Evolutionary conservation across 2,329 filamentous ascomycete genomes (phyloP).

Genomic region (Trichocomaceae sp.): DNA sequence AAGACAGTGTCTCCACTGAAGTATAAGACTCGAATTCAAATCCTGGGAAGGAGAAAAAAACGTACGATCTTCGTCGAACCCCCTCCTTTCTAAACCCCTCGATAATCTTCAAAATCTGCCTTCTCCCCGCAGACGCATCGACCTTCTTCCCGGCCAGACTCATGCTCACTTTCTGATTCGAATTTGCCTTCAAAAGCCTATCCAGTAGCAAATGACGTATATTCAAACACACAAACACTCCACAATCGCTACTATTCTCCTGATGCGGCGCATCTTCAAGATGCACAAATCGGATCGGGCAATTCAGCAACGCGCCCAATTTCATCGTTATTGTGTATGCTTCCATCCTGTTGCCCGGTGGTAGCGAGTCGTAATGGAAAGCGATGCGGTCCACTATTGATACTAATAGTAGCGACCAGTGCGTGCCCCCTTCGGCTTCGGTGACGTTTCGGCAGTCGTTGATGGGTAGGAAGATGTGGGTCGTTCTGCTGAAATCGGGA

Average conservation of each 20-base stretch:
- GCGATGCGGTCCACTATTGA: slow-evolving; percentile 81
- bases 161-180: slow-evolving; percentile 86
- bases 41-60: slow-evolving; percentile 19
- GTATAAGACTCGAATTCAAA: too few relatives aligned
- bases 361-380: slow-evolving; percentile 92
- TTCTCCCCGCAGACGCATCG: slow-evolving; percentile 70
- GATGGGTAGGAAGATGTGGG: slow-evolving; percentile 91
- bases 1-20: too few relatives aligned
- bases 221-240: slow-evolving; percentile 88
- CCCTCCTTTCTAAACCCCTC: slow-evolving; percentile 81
- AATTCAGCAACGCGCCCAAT: slow-evolving; percentile 61
- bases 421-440: slow-evolving; percentile 79
- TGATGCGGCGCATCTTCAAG: slow-evolving; percentile 83
- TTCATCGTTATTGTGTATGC: slow-evolving; percentile 64
- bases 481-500: slow-evolving; percentile 71
- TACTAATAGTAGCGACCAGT: slow-evolving; percentile 92
- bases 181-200: slow-evolving; percentile 69
- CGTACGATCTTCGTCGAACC: slow-evolving; percentile 73
- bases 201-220: slow-evolving; percentile 93
- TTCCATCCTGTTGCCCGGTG: slow-evolving; percentile 66
- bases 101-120: slow-evolving; percentile 87
- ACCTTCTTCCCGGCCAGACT: slow-evolving; percentile 79
- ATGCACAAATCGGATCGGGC: slow-evolving; percentile 65
- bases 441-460: slow-evolving; percentile 76
- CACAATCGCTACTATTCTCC: slow-evolving; percentile 87